Conservation (phyloP, 2,329 filamentous ascomycete species). For the Penicillium sp. region DNA sequence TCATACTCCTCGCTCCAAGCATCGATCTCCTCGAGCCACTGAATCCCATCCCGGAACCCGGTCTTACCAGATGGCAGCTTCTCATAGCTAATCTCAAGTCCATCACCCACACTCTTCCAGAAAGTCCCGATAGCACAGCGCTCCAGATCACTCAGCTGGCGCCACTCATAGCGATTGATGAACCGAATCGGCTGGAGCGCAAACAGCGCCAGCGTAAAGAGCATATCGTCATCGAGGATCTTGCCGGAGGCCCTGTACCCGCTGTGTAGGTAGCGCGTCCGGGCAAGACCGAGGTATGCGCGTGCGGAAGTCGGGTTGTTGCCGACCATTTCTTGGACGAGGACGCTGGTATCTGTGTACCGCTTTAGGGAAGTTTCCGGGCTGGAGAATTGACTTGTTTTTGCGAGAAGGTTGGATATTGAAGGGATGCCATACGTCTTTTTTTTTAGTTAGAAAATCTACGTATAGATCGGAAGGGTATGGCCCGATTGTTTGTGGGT, state of each 20-base stretch:
- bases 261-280: conserved; percentile 64
- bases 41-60: conserved; percentile 52
- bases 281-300: conserved; percentile 55
- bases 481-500: neutral
- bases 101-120: conserved; percentile 70
- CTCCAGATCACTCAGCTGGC: conserved; percentile 65
- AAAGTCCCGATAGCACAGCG: conserved; percentile 65
- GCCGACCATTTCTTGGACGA: conserved; percentile 52
- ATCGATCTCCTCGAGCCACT: conserved; percentile 54
- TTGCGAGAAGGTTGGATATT: conserved; percentile 52
- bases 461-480: neutral
- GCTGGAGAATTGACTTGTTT: conserved; percentile 52
- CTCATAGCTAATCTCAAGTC: conserved; percentile 62
- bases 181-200: conserved; percentile 65
- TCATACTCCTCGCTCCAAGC: conserved; percentile 61
- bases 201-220: conserved; percentile 67
- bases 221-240: conserved; percentile 63
- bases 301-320: conserved; percentile 48
- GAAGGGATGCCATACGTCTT: conserved; percentile 58
- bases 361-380: conserved; percentile 53
- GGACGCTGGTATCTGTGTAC: conserved; percentile 53
- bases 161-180: conserved; percentile 69
- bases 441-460: conserved; percentile 2
- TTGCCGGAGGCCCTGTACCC: conserved; percentile 58
- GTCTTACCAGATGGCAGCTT: conserved; percentile 43